A percentile compares a stretch with the other conserved stretches of the same genome.
phyloP scores from a whole-genome alignment of 257 asterid genomes.

The Paraleonurus japonicus region DNA sequence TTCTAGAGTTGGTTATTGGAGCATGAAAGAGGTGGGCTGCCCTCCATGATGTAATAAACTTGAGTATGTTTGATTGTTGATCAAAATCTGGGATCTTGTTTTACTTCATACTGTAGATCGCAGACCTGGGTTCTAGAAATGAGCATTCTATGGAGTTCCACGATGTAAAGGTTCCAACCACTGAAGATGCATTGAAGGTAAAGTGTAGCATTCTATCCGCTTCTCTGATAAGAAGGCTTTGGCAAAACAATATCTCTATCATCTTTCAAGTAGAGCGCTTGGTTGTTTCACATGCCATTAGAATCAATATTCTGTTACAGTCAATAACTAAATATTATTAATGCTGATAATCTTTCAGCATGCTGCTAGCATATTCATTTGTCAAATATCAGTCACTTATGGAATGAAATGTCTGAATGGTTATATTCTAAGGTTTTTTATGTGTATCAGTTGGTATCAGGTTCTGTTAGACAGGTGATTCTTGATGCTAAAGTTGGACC shows the following conservation, averaged over 20 bases:
- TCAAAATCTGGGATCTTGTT: conserved; percentile 30
- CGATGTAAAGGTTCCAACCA: conserved; percentile 60
- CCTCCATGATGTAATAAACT: conserved; percentile 8
- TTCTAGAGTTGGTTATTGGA: conserved; percentile 70
- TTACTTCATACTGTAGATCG: conserved; percentile 55
- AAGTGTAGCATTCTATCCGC: conserved; percentile 18
- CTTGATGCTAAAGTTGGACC: conserved; percentile 96
- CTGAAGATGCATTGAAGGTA: conserved; percentile 88
- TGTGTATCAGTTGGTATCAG: conserved; percentile 62
- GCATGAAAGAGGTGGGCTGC: conserved; percentile 72
- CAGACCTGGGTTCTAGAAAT: conserved; percentile 50
- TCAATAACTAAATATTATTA: conserved; percentile 19
- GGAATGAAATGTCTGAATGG: background rate
- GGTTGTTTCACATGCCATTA: background rate
- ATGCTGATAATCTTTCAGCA: conserved; percentile 12
- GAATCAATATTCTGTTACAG: conserved; percentile 16
- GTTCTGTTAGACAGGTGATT: conserved; percentile 76
- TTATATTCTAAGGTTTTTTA: conserved; percentile 30
- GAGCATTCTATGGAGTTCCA: conserved; percentile 50
- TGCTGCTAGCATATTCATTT: conserved; percentile 14
- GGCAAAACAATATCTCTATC: conserved; percentile 13
- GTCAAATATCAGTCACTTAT: conserved; percentile 16
- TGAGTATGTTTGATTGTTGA: conserved; percentile 14
- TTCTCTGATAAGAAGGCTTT: conserved; percentile 10
- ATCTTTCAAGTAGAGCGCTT: conserved; percentile 17